Base-by-base conservation (phyloP, 2,329 filamentous ascomycete species). In the Exophiala alcalophila region DNA sequence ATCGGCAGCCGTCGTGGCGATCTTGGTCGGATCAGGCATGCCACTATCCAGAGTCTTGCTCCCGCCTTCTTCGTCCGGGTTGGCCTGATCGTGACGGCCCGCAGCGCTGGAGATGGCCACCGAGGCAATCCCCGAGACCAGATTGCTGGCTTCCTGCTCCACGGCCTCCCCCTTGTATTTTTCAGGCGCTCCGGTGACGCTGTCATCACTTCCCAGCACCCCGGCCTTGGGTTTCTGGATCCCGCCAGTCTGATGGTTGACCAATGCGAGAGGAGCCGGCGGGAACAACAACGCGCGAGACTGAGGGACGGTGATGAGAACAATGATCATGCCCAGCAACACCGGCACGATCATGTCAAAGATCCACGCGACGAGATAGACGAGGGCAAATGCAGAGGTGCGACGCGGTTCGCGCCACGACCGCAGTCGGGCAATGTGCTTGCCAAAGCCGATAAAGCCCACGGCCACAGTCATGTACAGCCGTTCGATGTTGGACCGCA, bases 121-220 rank as follows among this genome's bases (percentile, higher is more conserved):
- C 20, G 79, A 75, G 6, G 82, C 79, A 38, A 92, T 80, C 23
- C 81, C 78, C 40, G 82, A 83, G 45, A 92, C 81, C 49, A 94
- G 83, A 59, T 88, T 90, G 55, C 77, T 83, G 1, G 88, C 88
- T 61, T 94, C 87, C 48, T 85, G 78, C 61, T 94, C 87, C 1
- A 88, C 84, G 0, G 86, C 85, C 61, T 92, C 86, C 18, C 88
- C 87, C 59, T 87, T 83, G 65, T 87, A 78, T 53, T 87, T 86
- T 61, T 94, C 86, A 0, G 86, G 83, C 0, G 87, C 87, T 1
- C 87, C 88, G 0, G 87, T 94, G 0, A 84, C 75, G 43, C 83
- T 88, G 47, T 88, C 84, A 19, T 82, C 77, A 14, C 83, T 88
- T 1, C 84, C 87, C 0, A 92, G 66, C 0, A 88, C 79, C 1